These are phyloP conservation scores for Cladorrhinum samala DNA, from an alignment of 495 filamentous ascomycete species.

Conservation along the genomic window DNA sequence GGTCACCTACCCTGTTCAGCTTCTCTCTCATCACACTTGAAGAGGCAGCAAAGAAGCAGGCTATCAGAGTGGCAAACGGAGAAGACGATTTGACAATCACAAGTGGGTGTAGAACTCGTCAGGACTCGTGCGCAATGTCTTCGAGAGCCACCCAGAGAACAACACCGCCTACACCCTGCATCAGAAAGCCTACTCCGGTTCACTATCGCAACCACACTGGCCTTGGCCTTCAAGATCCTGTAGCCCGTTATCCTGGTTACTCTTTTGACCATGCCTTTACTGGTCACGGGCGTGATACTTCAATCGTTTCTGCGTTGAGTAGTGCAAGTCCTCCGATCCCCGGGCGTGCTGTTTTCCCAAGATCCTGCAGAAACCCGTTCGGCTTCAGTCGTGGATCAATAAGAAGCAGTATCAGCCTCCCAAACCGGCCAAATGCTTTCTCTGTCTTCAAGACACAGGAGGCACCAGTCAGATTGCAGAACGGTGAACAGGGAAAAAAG, in stretches of 20 bases:
- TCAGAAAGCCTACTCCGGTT: slow-evolving; percentile 13
- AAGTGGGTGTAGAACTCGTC: slow-evolving; percentile 12
- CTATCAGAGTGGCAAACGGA: slow-evolving; percentile 11
- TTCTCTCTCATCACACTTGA: slow-evolving; percentile 23
- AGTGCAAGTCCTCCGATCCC: background rate
- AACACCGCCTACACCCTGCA: slow-evolving; percentile 11
- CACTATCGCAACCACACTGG: slow-evolving; percentile 9
- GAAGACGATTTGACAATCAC: slow-evolving; percentile 19
- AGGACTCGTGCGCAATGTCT: slow-evolving; percentile 16
- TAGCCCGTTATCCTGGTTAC: background rate
- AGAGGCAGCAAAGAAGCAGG: slow-evolving; percentile 22
- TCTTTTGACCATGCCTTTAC: background rate
- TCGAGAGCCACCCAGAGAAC: slow-evolving; percentile 18
- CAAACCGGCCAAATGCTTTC: background rate
- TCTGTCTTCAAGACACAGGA: slow-evolving; percentile 7
- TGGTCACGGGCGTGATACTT: background rate
- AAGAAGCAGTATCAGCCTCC: slow-evolving; percentile 6
- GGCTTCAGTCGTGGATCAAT: slow-evolving; percentile 8
- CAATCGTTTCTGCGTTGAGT: background rate
- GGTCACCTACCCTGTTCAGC: slow-evolving; percentile 16
- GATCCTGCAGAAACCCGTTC: slow-evolving; percentile 14
- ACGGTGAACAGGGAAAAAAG: background rate
- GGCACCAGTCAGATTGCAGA: background rate
- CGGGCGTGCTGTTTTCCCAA: background rate
- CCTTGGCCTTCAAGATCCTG: slow-evolving; percentile 2